phyloP scores from a whole-genome alignment of 2,329 filamentous ascomycete genomes.

The Bimuria novae-zelandiae region DNA sequence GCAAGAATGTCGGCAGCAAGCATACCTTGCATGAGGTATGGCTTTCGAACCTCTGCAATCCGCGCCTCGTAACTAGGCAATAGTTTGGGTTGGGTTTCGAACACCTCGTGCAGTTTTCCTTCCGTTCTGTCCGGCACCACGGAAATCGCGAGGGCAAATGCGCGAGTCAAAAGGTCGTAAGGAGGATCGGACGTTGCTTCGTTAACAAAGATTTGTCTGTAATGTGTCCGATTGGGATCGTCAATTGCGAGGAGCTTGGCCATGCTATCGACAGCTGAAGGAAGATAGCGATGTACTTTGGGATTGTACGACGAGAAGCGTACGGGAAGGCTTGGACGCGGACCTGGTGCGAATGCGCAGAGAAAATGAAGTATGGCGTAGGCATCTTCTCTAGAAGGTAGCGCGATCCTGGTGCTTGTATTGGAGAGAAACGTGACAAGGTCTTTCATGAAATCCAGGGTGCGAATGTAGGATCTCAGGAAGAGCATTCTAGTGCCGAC shows the following conservation, averaged over 20 bases:
- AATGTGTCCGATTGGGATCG: constrained; percentile 87
- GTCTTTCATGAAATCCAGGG: constrained; percentile 97
- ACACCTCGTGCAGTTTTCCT: constrained; percentile 44
- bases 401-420: constrained; percentile 75
- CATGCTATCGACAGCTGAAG: constrained; percentile 84
- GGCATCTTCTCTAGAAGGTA: constrained; percentile 86
- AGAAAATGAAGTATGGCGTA: constrained; percentile 86
- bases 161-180: constrained; percentile 80
- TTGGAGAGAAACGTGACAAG: constrained; percentile 88
- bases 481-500: constrained; percentile 89
- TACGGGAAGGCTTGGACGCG: constrained; percentile 65
- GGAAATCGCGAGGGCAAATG: constrained; percentile 85
- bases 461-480: constrained; percentile 79
- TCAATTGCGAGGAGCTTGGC: constrained; percentile 92
- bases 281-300: constrained; percentile 81
- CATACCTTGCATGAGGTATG: constrained; percentile 89
- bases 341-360: constrained; percentile 83
- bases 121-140: constrained; percentile 76
- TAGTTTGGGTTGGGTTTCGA: constrained; percentile 52
- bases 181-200: constrained; percentile 68
- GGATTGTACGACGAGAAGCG: constrained; percentile 84
- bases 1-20: constrained; percentile 88
- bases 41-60: constrained; percentile 81
- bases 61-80: constrained; percentile 55
- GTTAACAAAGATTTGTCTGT: constrained; percentile 77